Conservation (phyloP, 192 early-diverging fungal species). For the Gamsiella multidivaricata region DNA sequence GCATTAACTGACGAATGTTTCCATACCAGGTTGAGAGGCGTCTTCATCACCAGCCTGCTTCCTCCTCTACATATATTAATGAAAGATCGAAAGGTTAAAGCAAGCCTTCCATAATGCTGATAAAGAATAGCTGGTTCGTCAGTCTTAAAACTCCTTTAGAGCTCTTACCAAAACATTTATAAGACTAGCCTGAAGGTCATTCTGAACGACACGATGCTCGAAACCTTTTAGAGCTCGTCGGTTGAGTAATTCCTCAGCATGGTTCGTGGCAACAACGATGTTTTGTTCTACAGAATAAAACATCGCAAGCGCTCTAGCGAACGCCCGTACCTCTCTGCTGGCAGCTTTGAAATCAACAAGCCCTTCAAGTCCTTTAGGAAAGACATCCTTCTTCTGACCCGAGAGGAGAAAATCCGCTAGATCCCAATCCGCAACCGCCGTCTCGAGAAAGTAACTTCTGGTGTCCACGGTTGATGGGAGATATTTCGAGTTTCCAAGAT, state of each 20-base stretch:
- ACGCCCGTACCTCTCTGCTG: background rate
- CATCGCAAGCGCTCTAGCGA: background rate
- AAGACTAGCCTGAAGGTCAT: background rate
- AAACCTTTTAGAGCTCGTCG: conserved; percentile 1
- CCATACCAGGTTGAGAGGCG: too few relatives aligned
- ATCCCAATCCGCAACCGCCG: background rate
- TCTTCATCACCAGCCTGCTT: too few relatives aligned
- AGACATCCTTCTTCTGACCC: background rate
- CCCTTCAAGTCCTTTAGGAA: background rate
- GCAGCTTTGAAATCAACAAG: background rate
- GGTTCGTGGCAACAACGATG: background rate
- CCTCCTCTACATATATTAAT: too few relatives aligned
- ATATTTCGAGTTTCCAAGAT: background rate
- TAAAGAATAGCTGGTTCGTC: too few relatives aligned
- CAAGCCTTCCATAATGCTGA: too few relatives aligned
- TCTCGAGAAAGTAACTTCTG: background rate
- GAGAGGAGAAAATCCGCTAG: conserved; percentile 4
- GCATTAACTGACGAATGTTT: too few relatives aligned
- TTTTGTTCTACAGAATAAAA: conserved; percentile 3
- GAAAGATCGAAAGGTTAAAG: too few relatives aligned
- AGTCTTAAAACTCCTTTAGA: too few relatives aligned
- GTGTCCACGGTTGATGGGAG: background rate
- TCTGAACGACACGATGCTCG: background rate
- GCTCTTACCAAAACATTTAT: conserved; percentile 2
- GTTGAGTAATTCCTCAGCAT: background rate